Evolutionary conservation across 108 stramenopile species (phyloP).

Genomic region (Schizochytrium sp.): DNA sequence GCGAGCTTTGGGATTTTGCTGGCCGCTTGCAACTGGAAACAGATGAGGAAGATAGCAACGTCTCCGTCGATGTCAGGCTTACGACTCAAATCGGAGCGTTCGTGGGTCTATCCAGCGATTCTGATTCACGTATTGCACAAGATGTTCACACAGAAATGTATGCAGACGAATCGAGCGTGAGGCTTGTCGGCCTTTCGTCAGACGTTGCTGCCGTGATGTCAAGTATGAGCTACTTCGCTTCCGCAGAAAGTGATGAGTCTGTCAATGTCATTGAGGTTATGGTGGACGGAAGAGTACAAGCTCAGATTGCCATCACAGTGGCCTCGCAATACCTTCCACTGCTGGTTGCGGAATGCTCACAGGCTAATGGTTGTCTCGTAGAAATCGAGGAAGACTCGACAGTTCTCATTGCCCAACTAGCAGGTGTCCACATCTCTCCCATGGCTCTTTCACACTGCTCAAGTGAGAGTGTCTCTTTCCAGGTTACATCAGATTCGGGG

Average conservation of each 20-base stretch:
- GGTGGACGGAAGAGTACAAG: background rate
- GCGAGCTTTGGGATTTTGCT: background rate
- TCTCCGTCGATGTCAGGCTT: background rate
- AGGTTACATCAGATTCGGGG: background rate
- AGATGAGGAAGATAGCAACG: background rate
- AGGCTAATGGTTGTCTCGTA: background rate
- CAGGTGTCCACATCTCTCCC: background rate
- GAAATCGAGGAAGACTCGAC: background rate
- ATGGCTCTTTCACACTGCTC: background rate
- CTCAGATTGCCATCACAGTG: background rate
- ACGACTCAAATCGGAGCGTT: background rate
- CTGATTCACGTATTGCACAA: too few species aligned
- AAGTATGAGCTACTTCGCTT: background rate
- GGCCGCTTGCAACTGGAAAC: background rate
- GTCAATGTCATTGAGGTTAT: background rate
- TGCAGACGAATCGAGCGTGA: background rate
- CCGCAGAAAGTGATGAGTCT: background rate
- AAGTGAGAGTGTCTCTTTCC: background rate
- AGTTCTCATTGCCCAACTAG: background rate
- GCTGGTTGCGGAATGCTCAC: background rate
- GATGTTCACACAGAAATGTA: too few species aligned
- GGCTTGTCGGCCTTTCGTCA: background rate
- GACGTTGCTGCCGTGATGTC: background rate
- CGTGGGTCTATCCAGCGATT: background rate
- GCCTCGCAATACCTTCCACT: background rate